Conservation (phyloP, 202 grass and related monocot species). For the Schoenoplectus tabernaemontani region DNA sequence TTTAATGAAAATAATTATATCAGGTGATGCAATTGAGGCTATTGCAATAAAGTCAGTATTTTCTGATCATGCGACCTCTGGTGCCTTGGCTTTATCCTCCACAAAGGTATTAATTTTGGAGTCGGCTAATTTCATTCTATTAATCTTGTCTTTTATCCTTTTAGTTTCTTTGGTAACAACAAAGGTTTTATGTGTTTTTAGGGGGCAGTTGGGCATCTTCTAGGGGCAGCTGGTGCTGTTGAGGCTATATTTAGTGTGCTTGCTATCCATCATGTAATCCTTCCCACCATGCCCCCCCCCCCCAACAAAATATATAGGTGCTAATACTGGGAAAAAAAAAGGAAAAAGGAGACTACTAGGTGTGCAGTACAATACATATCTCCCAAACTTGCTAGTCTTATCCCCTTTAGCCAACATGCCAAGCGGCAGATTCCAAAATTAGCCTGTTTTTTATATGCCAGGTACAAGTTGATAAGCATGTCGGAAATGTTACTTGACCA, state of each 20-base stretch:
- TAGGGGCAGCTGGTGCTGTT: conserved; percentile 78
- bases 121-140: not conserved
- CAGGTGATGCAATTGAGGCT: conserved; percentile 75
- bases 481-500: not conserved
- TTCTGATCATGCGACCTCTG: conserved; percentile 48
- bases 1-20: conserved; percentile 10
- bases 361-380: not conserved
- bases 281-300: not conserved
- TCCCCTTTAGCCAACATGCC: not conserved
- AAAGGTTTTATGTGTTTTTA: conserved; percentile 19
- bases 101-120: conserved; percentile 50
- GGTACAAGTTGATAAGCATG: not conserved
- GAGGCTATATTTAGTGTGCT: conserved; percentile 84
- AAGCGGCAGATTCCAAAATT: not conserved
- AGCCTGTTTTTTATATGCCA: not conserved
- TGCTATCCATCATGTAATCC: conserved; percentile 63
- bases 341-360: not conserved
- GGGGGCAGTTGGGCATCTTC: conserved; percentile 89
- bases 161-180: not conserved
- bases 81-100: conserved; percentile 65
- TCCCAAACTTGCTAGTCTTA: not conserved
- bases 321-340: not conserved
- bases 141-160: not conserved
- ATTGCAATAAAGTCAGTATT: conserved; percentile 67
- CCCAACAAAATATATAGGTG: not conserved